Conservation (phyloP, 2,329 filamentous ascomycete species). For the Aspergillus brasiliensis region DNA sequence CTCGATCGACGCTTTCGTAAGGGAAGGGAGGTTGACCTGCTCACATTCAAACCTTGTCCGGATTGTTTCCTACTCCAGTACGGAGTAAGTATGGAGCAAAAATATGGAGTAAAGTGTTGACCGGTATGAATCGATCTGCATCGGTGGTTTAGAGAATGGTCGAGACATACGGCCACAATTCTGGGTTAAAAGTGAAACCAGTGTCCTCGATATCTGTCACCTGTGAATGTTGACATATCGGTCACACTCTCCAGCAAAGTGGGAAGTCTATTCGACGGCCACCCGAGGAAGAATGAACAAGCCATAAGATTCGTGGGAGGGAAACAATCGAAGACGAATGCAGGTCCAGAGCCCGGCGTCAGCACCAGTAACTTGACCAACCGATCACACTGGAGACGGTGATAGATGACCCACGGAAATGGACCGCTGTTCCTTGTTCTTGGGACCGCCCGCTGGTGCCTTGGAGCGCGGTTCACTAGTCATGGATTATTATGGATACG, state of each 20-base stretch:
- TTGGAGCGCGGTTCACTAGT: background rate
- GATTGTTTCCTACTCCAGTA: conserved; percentile 2
- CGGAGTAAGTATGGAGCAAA: background rate
- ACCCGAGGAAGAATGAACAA: background rate
- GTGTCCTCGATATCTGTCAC: too few relatives aligned
- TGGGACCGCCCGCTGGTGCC: conserved; percentile 17
- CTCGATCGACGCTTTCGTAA: conserved; percentile 26
- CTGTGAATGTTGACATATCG: too few relatives aligned
- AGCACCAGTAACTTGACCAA: conserved; percentile 16
- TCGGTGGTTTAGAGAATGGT: background rate
- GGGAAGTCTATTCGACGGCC: background rate
- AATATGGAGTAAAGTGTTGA: background rate
- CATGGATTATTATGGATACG: background rate
- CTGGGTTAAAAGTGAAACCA: too few relatives aligned
- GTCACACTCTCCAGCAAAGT: too few relatives aligned
- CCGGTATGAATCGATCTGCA: background rate
- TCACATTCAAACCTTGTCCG: conserved; percentile 16
- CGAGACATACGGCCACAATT: too few relatives aligned
- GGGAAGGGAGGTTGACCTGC: conserved; percentile 11
- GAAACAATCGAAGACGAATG: conserved; percentile 4
- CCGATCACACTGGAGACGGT: conserved; percentile 16
- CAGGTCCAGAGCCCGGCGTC: conserved; percentile 15
- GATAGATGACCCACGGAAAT: conserved; percentile 25
- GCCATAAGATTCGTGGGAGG: background rate
- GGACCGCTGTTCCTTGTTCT: conserved; percentile 24